Conservation (phyloP, 2,329 filamentous ascomycete species). For the Xylariaceae sp. region DNA sequence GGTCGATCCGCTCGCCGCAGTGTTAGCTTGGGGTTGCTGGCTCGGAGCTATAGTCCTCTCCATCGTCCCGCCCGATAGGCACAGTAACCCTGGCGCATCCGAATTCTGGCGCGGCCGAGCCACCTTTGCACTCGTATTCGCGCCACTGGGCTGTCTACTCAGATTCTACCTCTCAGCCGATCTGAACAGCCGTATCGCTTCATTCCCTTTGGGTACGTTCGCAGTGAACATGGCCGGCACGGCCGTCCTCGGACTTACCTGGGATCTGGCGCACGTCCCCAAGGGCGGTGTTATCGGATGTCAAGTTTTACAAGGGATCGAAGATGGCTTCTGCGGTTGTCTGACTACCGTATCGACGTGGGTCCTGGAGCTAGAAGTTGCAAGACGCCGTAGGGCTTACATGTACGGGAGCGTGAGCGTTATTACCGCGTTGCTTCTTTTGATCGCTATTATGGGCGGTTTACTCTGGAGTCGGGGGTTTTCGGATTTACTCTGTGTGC, state of each 20-base stretch:
- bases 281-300: constrained; percentile 54
- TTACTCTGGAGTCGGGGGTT: constrained; percentile 64
- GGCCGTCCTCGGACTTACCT: constrained; percentile 66
- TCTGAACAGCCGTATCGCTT: constrained; percentile 61
- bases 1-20: constrained; percentile 57
- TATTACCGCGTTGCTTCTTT: constrained; percentile 47
- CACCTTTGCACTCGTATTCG: constrained; percentile 74
- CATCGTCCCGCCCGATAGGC: constrained; percentile 60
- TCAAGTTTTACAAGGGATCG: constrained; percentile 60
- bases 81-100: constrained; percentile 31
- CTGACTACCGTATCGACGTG: constrained; percentile 63
- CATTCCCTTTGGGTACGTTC: constrained; percentile 85
- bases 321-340: constrained; percentile 64
- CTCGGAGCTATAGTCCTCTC: constrained; percentile 67
- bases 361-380: constrained; percentile 53
- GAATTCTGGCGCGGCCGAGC: constrained; percentile 70
- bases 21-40: constrained; percentile 72
- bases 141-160: constrained; percentile 69
- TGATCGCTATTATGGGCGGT: constrained; percentile 70
- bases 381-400: constrained; percentile 53
- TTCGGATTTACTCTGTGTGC: constrained; percentile 35
- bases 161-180: constrained; percentile 67
- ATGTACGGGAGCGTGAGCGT: constrained; percentile 61
- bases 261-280: constrained; percentile 67
- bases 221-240: constrained; percentile 74